Conservation (phyloP, 2,329 filamentous ascomycete species). For the Penicillium italicum region DNA sequence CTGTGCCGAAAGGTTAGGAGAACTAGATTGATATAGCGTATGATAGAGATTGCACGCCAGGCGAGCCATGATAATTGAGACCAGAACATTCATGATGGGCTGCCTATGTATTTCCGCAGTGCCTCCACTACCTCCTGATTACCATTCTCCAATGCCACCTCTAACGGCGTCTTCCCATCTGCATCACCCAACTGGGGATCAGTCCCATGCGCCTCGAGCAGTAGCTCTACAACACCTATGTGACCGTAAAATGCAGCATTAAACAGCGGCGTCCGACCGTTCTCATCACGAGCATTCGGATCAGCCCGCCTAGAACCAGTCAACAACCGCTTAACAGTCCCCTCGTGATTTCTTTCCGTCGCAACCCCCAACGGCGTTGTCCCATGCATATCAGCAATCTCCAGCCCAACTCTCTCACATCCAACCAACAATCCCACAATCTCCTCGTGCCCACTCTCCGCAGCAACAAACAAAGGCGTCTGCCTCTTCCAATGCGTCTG, state of each 20-base stretch:
- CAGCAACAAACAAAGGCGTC: conserved; percentile 19
- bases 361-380: conserved; percentile 20
- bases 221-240: conserved; percentile 11
- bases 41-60: neutral
- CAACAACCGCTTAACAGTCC: conserved; percentile 12
- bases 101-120: neutral
- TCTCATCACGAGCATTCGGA: conserved; percentile 16
- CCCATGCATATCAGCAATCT: conserved; percentile 17
- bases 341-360: conserved; percentile 5
- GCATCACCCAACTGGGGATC: conserved; percentile 3
- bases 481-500: conserved; percentile 20
- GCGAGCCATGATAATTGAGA: neutral
- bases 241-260: conserved; percentile 16
- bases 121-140: neutral
- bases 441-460: conserved; percentile 7
- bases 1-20: neutral
- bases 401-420: conserved; percentile 15
- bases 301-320: conserved; percentile 10
- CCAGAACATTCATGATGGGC: neutral
- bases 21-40: conserved; percentile 1
- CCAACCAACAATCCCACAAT: conserved; percentile 14
- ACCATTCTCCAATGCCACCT: neutral
- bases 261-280: conserved; percentile 19
- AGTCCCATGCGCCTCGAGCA: conserved; percentile 13
- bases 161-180: conserved; percentile 1